These are phyloP conservation scores for Clarireedia hainanense DNA, from an alignment of 2,329 filamentous ascomycete genomes.

Conservation along the genomic window DNA sequence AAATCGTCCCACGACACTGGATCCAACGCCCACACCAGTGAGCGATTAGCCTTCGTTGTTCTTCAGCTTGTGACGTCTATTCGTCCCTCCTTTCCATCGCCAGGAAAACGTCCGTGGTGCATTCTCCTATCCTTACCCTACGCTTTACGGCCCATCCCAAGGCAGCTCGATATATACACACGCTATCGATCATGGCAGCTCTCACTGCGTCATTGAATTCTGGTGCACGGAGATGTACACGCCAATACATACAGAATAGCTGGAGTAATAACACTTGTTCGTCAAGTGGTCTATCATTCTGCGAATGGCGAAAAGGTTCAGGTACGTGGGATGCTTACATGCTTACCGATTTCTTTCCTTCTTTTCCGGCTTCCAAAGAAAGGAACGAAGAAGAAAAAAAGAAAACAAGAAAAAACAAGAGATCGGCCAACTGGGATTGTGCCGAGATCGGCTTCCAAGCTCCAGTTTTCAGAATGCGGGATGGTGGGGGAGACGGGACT, in stretches of 20 bases:
- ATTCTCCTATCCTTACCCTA: background rate
- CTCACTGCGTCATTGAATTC: background rate
- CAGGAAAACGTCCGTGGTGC: too few relatives aligned
- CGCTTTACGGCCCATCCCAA: background rate
- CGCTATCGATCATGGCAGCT: background rate
- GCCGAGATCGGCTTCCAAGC: too few relatives aligned
- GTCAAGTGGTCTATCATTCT: background rate
- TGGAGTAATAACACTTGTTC: background rate
- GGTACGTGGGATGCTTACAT: background rate
- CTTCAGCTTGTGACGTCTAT: too few relatives aligned
- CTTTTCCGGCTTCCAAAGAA: background rate
- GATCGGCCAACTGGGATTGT: too few relatives aligned
- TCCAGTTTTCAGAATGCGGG: too few relatives aligned
- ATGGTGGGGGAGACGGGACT: too few relatives aligned
- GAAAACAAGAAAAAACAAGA: background rate
- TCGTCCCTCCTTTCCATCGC: too few relatives aligned
- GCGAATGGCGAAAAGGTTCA: background rate
- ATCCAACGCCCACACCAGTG: too few relatives aligned
- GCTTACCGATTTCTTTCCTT: background rate
- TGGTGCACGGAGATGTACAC: slow-evolving; percentile 1
- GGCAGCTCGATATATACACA: background rate
- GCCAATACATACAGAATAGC: background rate
- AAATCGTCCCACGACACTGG: too few relatives aligned
- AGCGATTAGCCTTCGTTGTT: too few relatives aligned
- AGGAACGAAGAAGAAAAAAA: background rate